Evolutionary conservation across 2,329 filamentous ascomycete genomes (phyloP).

Genomic region (Sporothrix brasiliensis): DNA sequence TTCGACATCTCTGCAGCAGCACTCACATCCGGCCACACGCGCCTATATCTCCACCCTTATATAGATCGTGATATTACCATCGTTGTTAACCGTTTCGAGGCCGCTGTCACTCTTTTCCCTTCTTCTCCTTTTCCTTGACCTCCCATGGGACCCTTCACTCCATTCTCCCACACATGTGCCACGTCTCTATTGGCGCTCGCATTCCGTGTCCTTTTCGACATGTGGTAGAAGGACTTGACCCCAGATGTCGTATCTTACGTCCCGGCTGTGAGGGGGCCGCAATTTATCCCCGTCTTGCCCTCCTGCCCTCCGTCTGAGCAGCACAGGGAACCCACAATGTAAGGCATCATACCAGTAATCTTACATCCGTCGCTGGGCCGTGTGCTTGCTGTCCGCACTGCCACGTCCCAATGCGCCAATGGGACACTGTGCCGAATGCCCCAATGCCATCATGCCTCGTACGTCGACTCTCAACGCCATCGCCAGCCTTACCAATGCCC

Average conservation of each 20-base stretch:
- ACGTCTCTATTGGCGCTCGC: background rate
- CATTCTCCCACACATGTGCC: conserved; percentile 11
- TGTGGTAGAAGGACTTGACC: background rate
- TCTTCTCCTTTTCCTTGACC: background rate
- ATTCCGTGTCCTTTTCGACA: background rate
- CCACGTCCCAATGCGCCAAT: background rate
- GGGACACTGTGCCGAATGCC: background rate
- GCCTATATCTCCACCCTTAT: background rate
- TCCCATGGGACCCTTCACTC: background rate
- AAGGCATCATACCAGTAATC: too few species aligned
- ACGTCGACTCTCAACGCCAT: background rate
- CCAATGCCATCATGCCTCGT: background rate
- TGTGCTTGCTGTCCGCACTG: background rate
- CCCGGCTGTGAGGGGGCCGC: conserved; percentile 24
- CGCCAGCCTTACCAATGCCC: background rate
- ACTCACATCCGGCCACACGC: conserved; percentile 1
- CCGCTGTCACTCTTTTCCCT: background rate
- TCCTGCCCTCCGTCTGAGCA: conserved; percentile 20
- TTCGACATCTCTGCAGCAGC: background rate
- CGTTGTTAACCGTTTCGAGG: background rate
- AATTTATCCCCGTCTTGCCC: conserved; percentile 25
- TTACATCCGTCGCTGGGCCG: background rate
- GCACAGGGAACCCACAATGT: background rate
- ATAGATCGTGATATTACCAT: background rate
- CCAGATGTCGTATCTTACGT: too few species aligned